phyloP scores from a whole-genome alignment of 345 rosid genomes.

The Arabis alpina region DNA sequence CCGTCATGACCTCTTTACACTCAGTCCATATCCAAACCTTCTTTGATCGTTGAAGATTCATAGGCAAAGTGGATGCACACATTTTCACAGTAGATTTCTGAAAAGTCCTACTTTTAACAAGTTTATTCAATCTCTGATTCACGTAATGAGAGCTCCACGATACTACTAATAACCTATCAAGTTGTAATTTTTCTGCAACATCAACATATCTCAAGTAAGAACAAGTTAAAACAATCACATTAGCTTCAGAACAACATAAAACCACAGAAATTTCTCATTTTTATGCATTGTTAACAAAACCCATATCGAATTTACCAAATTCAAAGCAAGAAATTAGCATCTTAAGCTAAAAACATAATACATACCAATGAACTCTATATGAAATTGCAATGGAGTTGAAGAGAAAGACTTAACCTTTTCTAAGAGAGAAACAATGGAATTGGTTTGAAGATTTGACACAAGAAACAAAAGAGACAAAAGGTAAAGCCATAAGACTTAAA shows the following conservation, averaged over 20 bases:
- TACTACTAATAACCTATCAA: conserved; percentile 19
- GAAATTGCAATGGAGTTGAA: background rate
- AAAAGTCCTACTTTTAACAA: conserved; percentile 7
- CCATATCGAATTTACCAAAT: conserved; percentile 25
- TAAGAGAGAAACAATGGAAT: conserved; percentile 14
- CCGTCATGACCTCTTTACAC: conserved; percentile 73
- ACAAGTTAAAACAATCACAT: background rate
- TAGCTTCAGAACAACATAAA: background rate
- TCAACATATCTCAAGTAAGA: conserved; percentile 20
- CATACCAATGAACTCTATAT: background rate
- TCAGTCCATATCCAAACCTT: conserved; percentile 84
- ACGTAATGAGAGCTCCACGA: conserved; percentile 25
- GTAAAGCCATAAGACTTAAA: conserved; percentile 29
- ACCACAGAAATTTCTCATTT: background rate
- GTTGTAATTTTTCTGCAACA: conserved; percentile 32
- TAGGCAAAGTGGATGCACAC: conserved; percentile 36
- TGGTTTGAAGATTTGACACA: conserved; percentile 13
- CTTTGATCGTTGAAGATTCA: conserved; percentile 52
- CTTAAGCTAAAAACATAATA: background rate
- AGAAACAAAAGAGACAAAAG: conserved; percentile 41
- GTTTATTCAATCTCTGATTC: conserved; percentile 3
- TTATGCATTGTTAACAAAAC: background rate
- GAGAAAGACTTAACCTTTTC: conserved; percentile 32
- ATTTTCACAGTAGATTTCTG: conserved; percentile 27
- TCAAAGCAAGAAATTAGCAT: conserved; percentile 7